These are phyloP conservation scores for Hysterangium stoloniferum DNA, from an alignment of 768 basidiomycete species.

Conservation along the genomic window DNA sequence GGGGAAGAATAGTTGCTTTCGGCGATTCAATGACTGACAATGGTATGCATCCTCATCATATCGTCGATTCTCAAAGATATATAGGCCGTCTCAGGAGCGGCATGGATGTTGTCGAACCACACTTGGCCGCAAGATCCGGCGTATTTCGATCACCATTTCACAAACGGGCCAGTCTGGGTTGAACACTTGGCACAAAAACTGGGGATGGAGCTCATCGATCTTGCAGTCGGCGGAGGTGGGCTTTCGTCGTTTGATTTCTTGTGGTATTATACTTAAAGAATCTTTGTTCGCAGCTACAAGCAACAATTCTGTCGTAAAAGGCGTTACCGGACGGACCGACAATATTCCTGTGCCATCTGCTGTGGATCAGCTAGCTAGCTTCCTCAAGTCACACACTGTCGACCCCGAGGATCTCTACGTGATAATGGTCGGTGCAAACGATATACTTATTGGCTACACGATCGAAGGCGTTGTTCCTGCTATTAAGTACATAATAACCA, in stretches of 20 bases:
- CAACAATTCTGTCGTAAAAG: slow-evolving; percentile 9
- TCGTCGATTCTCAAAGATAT: background rate
- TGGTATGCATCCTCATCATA: background rate
- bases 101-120: slow-evolving; percentile 2
- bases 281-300: slow-evolving; percentile 9
- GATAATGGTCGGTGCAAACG: slow-evolving; percentile 10
- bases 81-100: slow-evolving; percentile 2
- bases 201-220: slow-evolving; percentile 16
- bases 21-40: slow-evolving; percentile 10
- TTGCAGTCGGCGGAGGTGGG: slow-evolving; percentile 13
- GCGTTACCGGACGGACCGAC: background rate
- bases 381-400: background rate
- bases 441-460: background rate
- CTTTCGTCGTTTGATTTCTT: background rate
- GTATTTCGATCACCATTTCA: slow-evolving; percentile 13
- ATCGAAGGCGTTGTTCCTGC: slow-evolving; percentile 4
- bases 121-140: slow-evolving; percentile 7
- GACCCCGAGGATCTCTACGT: slow-evolving; percentile 1
- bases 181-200: slow-evolving; percentile 18
- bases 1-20: slow-evolving; percentile 3
- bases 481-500: background rate
- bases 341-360: background rate
- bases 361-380: background rate
- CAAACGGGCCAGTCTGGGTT: slow-evolving; percentile 20
- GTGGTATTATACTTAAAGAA: background rate